phyloP scores from a whole-genome alignment of 805 yeast species.

The Candida jianshihensis region DNA sequence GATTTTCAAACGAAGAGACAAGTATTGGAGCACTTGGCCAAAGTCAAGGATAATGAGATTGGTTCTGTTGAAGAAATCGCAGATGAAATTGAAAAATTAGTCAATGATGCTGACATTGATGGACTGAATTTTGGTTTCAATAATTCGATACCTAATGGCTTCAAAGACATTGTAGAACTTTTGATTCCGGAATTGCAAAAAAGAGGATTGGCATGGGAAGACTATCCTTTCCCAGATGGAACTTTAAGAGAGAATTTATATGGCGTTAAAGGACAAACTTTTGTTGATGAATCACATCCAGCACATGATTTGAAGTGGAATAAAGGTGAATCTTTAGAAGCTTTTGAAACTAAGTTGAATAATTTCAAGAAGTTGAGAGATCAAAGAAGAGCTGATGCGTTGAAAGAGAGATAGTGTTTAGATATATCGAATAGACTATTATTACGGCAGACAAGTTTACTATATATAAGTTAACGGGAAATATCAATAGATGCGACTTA shows the following conservation, averaged over 20 bases:
- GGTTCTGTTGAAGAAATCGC: slow-evolving; percentile 34
- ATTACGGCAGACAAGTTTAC: too few species aligned
- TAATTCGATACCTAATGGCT: slow-evolving; percentile 28
- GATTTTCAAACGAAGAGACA: slow-evolving; percentile 4
- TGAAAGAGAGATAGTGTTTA: too few species aligned
- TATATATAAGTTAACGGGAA: too few species aligned
- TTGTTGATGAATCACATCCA: slow-evolving; percentile 10
- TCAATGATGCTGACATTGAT: slow-evolving; percentile 31
- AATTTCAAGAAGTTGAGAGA: background rate
- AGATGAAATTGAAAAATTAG: slow-evolving; percentile 32
- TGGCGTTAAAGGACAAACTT: slow-evolving; percentile 13
- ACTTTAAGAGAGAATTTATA: slow-evolving; percentile 10
- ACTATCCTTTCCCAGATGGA: slow-evolving; percentile 26
- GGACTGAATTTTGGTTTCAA: slow-evolving; percentile 36
- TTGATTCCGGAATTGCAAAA: slow-evolving; percentile 31
- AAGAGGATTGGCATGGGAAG: slow-evolving; percentile 30
- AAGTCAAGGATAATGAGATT: slow-evolving; percentile 2
- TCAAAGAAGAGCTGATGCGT: background rate
- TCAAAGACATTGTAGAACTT: slow-evolving; percentile 32
- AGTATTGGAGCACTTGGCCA: slow-evolving; percentile 14
- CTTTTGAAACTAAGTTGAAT: background rate
- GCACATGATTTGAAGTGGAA: slow-evolving; percentile 5
- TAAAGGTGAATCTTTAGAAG: background rate
- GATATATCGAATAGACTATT: too few species aligned
- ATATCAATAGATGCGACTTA: too few species aligned